Percentiles rank a stretch among this genome's conserved stretches.
phyloP scores from a whole-genome alignment of 306 rosid species.

The Lotus japonicus region DNA sequence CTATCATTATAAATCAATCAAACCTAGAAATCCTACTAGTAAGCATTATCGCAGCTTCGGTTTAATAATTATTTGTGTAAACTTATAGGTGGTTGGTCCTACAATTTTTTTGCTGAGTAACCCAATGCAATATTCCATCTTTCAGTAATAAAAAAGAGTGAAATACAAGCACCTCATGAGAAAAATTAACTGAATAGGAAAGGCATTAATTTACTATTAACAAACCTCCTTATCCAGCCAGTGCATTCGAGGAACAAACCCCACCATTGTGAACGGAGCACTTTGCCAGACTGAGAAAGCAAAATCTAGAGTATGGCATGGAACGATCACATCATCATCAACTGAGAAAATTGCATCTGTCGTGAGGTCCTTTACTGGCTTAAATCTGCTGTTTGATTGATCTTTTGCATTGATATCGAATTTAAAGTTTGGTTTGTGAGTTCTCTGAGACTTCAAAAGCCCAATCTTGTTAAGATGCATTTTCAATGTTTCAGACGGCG shows the following conservation, averaged over 20 bases:
- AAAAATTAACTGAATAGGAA: not conserved
- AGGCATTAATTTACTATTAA: not conserved
- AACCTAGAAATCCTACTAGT: not conserved
- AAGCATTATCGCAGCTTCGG: not conserved
- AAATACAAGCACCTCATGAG: not conserved
- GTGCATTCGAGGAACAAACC: slow-evolving; percentile 60
- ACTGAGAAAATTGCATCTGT: slow-evolving; percentile 46
- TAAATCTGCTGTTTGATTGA: slow-evolving; percentile 36
- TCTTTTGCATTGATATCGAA: slow-evolving; percentile 29
- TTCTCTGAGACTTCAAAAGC: slow-evolving; percentile 24
- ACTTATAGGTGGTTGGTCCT: not conserved
- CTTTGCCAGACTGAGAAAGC: slow-evolving; percentile 57
- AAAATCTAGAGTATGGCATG: slow-evolving; percentile 41
- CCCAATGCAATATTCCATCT: not conserved
- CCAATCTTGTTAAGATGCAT: slow-evolving; percentile 31
- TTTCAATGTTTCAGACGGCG: slow-evolving; percentile 32
- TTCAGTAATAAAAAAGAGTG: not conserved
- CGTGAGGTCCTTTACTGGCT: slow-evolving; percentile 25
- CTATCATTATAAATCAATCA: not conserved
- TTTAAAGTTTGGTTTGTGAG: slow-evolving; percentile 27
- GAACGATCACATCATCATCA: slow-evolving; percentile 54
- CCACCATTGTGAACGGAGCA: slow-evolving; percentile 49
- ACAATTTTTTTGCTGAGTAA: not conserved
- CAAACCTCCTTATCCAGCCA: slow-evolving; percentile 51
- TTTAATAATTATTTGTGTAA: not conserved